Conservation (phyloP, 805 yeast species). For the Novakomyces olei region DNA sequence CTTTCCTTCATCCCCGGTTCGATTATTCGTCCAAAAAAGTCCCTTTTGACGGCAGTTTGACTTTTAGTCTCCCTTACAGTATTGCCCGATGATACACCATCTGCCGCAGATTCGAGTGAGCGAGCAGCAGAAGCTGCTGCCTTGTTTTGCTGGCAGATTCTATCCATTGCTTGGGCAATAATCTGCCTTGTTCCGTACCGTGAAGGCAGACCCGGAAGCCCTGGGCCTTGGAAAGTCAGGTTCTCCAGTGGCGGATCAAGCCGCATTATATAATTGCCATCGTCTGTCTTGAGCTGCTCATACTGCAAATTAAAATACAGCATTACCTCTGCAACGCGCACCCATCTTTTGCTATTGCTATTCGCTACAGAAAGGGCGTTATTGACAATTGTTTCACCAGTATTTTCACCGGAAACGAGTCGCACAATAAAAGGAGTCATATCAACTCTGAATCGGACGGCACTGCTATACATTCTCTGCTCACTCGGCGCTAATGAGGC, state of each 20-base stretch:
- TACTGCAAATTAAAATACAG: slow-evolving; percentile 10
- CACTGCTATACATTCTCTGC: slow-evolving; percentile 7
- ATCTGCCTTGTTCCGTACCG: slow-evolving; percentile 6
- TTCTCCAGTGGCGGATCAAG: slow-evolving; percentile 18
- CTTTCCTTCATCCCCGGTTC: background rate
- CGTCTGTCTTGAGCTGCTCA: slow-evolving; percentile 13
- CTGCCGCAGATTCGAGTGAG: background rate
- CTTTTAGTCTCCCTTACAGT: too few species aligned
- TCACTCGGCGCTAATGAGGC: slow-evolving; percentile 6
- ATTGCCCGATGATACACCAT: too few species aligned
- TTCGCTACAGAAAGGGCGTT: slow-evolving; percentile 4
- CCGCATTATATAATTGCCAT: slow-evolving; percentile 13
- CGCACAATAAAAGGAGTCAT: slow-evolving; percentile 14
- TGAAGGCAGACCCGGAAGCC: slow-evolving; percentile 6
- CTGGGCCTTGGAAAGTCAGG: slow-evolving; percentile 8
- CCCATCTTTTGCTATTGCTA: slow-evolving; percentile 3
- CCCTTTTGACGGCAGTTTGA: background rate
- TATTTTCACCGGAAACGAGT: slow-evolving; percentile 11
- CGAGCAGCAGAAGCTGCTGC: background rate
- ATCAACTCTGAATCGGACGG: slow-evolving; percentile 11
- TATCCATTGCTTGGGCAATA: slow-evolving; percentile 5
- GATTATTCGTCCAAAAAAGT: slow-evolving; percentile 3
- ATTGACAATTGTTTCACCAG: slow-evolving; percentile 9
- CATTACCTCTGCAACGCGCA: slow-evolving; percentile 11
- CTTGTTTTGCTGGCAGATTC: background rate